Evolutionary conservation across 2,329 filamentous ascomycete species (phyloP), one percentile per base, ranked within the genome.

Genomic region (Aspergillus brasiliensis): DNA sequence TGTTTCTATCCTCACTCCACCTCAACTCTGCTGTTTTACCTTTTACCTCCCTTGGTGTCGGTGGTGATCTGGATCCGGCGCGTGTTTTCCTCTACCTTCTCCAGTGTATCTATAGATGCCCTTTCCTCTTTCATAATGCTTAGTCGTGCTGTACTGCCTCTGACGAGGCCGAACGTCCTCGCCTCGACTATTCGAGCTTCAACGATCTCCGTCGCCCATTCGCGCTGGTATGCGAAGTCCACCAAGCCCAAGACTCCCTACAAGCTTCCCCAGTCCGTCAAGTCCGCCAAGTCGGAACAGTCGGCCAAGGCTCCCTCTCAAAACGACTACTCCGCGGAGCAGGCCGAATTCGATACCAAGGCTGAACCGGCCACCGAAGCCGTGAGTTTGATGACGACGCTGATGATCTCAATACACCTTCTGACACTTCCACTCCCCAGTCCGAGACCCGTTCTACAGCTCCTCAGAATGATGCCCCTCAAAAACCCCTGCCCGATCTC

Each of bases 401-500:
- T 19, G 17, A 56, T 47, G 8, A 25, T 8, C 7, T 42, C 8
- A 25, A 51, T 13, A 21, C 58, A 25, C 25, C 31, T 47, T 57
- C 53, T 67, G 47, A 66, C 31, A 34, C 59, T 64, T 25, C 27
- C 56, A 27, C 31, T 27, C 47, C 28, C 17, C 74, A 81, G 68
- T 69, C 74, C 37, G 71, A 76, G 67, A 64, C 73, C 27, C 71
- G 73, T 72, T 78, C 62, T 70, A 78, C 66, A 62, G 69, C 56
- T 27, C 64, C 63, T 46, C 62, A 65, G 38, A 62, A 70, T 47
- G 62, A 71, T 44, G 62, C 64, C 27, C 81, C 86, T 23, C 82
- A 85, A 55, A 84, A 88, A 69, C 88, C 91, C 56, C 85, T 97
- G 11, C 94, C 94, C 56, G 93, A 98, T 73, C 83, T 98, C 47